Conservation (phyloP, 495 filamentous ascomycete genomes). For the Oidiodendron maius region DNA sequence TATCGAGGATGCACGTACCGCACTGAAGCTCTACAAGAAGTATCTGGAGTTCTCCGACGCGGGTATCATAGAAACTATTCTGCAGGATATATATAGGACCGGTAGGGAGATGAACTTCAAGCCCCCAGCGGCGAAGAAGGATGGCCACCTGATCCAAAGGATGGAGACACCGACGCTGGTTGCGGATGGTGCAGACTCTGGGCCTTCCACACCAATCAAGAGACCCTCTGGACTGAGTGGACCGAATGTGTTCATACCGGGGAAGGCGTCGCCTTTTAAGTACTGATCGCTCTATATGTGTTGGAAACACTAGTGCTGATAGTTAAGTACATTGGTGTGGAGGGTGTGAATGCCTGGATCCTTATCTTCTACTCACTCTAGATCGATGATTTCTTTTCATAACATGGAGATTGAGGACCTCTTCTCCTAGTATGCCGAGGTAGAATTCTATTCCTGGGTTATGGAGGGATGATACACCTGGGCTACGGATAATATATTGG, state of each 20-base stretch:
- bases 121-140: slow-evolving; percentile 45
- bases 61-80: slow-evolving; percentile 69
- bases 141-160: slow-evolving; percentile 22
- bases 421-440: too few species aligned
- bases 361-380: too few species aligned
- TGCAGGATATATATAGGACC: slow-evolving; percentile 75
- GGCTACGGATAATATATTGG: too few species aligned
- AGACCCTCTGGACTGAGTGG: slow-evolving; percentile 24
- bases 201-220: slow-evolving; percentile 13
- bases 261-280: slow-evolving; percentile 15
- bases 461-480: too few species aligned
- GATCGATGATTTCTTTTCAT: too few species aligned
- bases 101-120: slow-evolving; percentile 68
- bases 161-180: slow-evolving; percentile 29
- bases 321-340: too few species aligned
- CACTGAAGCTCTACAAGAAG: slow-evolving; percentile 83
- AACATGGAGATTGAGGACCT: too few species aligned
- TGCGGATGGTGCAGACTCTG: slow-evolving; percentile 5
- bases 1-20: slow-evolving; percentile 88
- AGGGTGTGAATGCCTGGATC: too few species aligned
- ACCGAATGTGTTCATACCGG: slow-evolving; percentile 22
- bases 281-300: too few species aligned
- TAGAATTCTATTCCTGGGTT: too few species aligned
- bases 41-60: slow-evolving; percentile 83
- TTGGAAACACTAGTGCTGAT: too few species aligned